phyloP scores from a whole-genome alignment of 352 stramenopile species.

The Globisporangium radiosum region DNA sequence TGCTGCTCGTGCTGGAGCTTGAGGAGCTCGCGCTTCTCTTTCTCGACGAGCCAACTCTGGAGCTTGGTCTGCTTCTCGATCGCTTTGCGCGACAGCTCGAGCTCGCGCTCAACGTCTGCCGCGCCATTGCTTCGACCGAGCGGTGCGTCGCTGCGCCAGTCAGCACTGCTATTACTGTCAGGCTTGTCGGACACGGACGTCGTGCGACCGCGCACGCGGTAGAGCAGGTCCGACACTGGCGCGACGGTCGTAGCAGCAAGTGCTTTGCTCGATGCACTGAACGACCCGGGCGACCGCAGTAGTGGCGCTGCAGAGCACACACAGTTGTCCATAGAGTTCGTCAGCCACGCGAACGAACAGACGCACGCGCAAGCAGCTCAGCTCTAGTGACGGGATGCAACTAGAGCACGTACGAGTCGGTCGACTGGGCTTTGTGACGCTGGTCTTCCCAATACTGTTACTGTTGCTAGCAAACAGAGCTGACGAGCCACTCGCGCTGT shows the following conservation, averaged over 20 bases:
- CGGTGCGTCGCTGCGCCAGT: constrained; percentile 44
- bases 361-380: too few relatives aligned
- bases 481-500: background rate
- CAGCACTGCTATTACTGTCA: constrained; percentile 11
- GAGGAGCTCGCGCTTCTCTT: constrained; percentile 78
- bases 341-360: too few relatives aligned
- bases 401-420: constrained; percentile 14
- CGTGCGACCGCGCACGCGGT: constrained; percentile 51
- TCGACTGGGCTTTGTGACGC: constrained; percentile 13
- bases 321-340: background rate
- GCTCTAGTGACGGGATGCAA: background rate
- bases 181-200: constrained; percentile 12
- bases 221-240: constrained; percentile 39
- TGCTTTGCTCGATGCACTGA: constrained; percentile 12
- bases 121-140: constrained; percentile 5
- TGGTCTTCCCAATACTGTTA: background rate
- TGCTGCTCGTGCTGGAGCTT: constrained; percentile 78
- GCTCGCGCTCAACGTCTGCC: constrained; percentile 51
- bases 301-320: constrained; percentile 2
- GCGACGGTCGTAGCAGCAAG: constrained; percentile 1
- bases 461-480: background rate
- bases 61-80: constrained; percentile 89
- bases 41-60: constrained; percentile 86
- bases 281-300: constrained; percentile 21
- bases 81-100: constrained; percentile 64